Percentiles rank a stretch among this genome's conserved stretches.
phyloP scores from a whole-genome alignment of 2,329 filamentous ascomycete species.

The Cytospora chrysosperma region DNA sequence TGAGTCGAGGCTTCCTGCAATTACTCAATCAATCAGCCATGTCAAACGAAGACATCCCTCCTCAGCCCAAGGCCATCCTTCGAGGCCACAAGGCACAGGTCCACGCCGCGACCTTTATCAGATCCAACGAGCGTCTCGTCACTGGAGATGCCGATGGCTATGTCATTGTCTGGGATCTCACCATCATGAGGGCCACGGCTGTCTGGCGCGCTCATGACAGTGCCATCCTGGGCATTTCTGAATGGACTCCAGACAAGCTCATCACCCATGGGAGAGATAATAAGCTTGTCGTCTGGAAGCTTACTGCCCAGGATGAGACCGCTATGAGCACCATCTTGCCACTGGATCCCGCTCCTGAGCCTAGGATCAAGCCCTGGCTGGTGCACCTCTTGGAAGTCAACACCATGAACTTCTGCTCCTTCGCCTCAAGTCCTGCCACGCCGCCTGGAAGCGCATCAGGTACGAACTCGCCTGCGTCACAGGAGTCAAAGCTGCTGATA shows the following conservation, averaged over 20 bases:
- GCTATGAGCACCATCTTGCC: conserved; percentile 68
- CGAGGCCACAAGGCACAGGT: conserved; percentile 82
- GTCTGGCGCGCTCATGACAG: conserved; percentile 85
- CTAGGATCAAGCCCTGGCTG: conserved; percentile 73
- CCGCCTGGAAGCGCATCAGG: conserved; percentile 27
- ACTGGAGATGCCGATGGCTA: conserved; percentile 91
- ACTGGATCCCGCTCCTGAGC: conserved; percentile 55
- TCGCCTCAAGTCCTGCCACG: conserved; percentile 57
- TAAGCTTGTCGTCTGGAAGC: conserved; percentile 80
- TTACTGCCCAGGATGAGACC: conserved; percentile 60
- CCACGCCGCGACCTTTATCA: conserved; percentile 72
- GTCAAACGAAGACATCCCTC: conserved; percentile 30
- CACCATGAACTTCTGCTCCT: conserved; percentile 92
- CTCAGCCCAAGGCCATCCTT: conserved; percentile 63
- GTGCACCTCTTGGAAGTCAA: conserved; percentile 82
- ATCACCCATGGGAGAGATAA: conserved; percentile 95
- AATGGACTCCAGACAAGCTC: conserved; percentile 70
- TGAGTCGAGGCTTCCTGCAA: conserved; percentile 1
- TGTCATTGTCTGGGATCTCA: conserved; percentile 81
- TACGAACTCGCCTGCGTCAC: conserved; percentile 22
- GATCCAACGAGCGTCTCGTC: conserved; percentile 70
- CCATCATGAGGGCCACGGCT: conserved; percentile 74
- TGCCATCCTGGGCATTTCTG: conserved; percentile 71
- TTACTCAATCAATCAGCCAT: conserved; percentile 25
- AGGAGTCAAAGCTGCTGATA: conserved; percentile 55